phyloP scores from a whole-genome alignment of 2,329 filamentous ascomycete species.

The Nannizziopsis arthrosporioides region DNA sequence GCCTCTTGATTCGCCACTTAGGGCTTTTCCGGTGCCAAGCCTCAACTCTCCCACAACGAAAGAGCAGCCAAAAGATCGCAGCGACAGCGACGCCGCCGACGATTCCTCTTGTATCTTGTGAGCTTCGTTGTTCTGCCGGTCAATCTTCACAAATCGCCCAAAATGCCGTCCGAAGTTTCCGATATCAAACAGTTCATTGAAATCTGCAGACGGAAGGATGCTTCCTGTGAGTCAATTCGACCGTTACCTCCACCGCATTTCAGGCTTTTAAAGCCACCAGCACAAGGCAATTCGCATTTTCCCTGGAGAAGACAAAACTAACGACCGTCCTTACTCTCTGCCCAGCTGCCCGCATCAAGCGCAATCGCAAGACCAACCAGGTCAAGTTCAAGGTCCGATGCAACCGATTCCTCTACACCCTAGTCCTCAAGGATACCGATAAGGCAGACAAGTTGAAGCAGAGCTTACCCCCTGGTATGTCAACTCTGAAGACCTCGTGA shows the following conservation, averaged over 20 bases:
- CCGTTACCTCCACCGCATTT: neutral
- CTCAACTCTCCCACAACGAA: slow-evolving; percentile 19
- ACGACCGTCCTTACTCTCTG: slow-evolving; percentile 18
- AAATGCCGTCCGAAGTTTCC: slow-evolving; percentile 94
- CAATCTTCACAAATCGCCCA: slow-evolving; percentile 35
- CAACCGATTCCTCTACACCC: slow-evolving; percentile 90
- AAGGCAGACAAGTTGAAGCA: slow-evolving; percentile 99
- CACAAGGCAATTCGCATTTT: neutral
- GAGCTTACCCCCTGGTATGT: slow-evolving; percentile 90
- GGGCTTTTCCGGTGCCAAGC: slow-evolving; percentile 18
- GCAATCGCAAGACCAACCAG: slow-evolving; percentile 77
- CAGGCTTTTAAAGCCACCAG: neutral
- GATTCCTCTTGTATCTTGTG: neutral
- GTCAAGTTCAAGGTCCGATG: slow-evolving; percentile 99
- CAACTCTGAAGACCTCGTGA: neutral
- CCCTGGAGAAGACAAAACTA: neutral
- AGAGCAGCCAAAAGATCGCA: slow-evolving; percentile 2
- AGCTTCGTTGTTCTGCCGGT: neutral
- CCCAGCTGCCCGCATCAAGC: slow-evolving; percentile 93
- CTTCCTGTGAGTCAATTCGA: slow-evolving; percentile 66
- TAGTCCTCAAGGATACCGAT: slow-evolving; percentile 95
- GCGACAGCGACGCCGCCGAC: slow-evolving; percentile 17
- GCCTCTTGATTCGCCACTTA: slow-evolving; percentile 1
- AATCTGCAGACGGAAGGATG: slow-evolving; percentile 99
- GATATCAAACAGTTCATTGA: slow-evolving; percentile 99